phyloP scores from a whole-genome alignment of 306 rosid species.

The Gynostemma pentaphyllum region DNA sequence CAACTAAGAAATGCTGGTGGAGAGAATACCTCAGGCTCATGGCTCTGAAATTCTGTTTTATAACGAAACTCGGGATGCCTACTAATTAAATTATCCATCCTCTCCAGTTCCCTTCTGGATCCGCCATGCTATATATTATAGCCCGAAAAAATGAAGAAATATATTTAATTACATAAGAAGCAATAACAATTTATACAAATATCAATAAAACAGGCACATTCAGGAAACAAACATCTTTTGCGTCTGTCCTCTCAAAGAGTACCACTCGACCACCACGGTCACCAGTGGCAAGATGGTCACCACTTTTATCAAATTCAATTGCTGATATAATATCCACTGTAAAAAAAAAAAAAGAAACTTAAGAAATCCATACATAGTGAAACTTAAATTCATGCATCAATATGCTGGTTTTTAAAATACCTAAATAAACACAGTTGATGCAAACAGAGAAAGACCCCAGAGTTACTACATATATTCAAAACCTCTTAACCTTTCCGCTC shows the following conservation, averaged over 20 bases:
- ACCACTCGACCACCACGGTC: conserved; percentile 99
- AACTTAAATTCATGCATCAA: conserved; percentile 1
- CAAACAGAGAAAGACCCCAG: neutral
- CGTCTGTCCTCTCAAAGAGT: conserved; percentile 97
- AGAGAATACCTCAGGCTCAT: conserved; percentile 56
- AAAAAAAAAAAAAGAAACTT: conserved; percentile 18
- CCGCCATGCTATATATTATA: conserved; percentile 26
- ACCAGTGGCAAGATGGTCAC: conserved; percentile 98
- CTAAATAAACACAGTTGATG: neutral
- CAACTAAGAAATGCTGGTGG: neutral
- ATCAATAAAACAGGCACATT: neutral
- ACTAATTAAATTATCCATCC: conserved; percentile 31
- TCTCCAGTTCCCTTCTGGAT: conserved; percentile 43
- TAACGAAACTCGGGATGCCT: conserved; percentile 60
- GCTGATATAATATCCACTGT: conserved; percentile 99
- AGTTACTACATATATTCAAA: neutral
- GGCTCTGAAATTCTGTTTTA: conserved; percentile 69
- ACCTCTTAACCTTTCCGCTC: neutral
- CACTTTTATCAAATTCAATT: conserved; percentile 89
- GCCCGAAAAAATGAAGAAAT: neutral
- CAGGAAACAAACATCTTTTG: conserved; percentile 61
- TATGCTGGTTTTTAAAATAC: neutral
- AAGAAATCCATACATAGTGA: conserved; percentile 9
- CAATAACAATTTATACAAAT: neutral
- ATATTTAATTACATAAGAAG: neutral